A percentile compares a stretch with the other conserved stretches of the same genome.
Evolutionary conservation across 2,329 filamentous ascomycete species (phyloP).

Genomic region (Podosphaera leucotricha): DNA sequence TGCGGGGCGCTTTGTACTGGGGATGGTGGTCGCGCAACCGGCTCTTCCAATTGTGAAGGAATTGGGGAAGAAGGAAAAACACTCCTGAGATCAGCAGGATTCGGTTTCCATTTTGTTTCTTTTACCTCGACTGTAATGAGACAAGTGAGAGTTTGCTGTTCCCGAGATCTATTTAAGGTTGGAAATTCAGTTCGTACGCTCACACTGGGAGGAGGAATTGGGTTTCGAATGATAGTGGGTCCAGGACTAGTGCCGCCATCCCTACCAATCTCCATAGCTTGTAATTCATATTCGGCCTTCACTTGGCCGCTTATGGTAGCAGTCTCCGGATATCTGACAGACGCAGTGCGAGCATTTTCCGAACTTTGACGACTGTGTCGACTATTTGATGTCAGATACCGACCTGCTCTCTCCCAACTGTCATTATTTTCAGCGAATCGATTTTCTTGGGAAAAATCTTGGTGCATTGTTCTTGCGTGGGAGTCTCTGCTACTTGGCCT

Average conservation of each 20-base stretch:
- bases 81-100: conserved; percentile 54
- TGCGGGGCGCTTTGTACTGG: conserved; percentile 27
- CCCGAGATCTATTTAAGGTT: conserved; percentile 70
- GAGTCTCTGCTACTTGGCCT: conserved; percentile 28
- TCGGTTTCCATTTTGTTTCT: conserved; percentile 72
- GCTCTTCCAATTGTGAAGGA: conserved; percentile 24
- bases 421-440: conserved; percentile 18
- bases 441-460: conserved; percentile 12
- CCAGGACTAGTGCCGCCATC: conserved; percentile 35
- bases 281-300: conserved; percentile 82
- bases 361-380: conserved; percentile 56
- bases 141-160: conserved; percentile 88
- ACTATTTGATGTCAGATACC: conserved; percentile 14
- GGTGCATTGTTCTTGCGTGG: conserved; percentile 15
- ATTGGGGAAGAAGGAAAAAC: conserved; percentile 20
- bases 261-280: conserved; percentile 79
- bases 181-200: conserved; percentile 93
- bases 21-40: conserved; percentile 32
- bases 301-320: conserved; percentile 43
- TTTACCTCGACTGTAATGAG: conserved; percentile 83
- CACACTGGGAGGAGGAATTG: conserved; percentile 76
- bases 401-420: conserved; percentile 25
- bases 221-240: conserved; percentile 45
- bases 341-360: conserved; percentile 45
- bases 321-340: conserved; percentile 57